Percentiles rank a stretch among this genome's conserved stretches.
Evolutionary conservation across 129 eudicot species (phyloP).

Genomic region (Flaveria robusta): DNA sequence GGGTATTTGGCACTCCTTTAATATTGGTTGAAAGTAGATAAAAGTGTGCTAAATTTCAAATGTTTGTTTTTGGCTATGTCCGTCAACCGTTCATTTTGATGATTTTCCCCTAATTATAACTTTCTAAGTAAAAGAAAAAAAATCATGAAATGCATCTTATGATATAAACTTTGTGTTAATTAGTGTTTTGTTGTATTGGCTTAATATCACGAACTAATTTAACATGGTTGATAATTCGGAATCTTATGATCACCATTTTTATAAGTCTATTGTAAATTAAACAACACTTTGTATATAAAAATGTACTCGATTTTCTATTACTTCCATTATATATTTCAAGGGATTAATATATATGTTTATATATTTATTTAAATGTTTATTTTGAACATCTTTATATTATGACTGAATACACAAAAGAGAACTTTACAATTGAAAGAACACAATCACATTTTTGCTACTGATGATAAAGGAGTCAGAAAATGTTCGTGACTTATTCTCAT

Average conservation of each 20-base stretch:
- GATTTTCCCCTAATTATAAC: no score
- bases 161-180: not conserved
- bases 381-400: not conserved
- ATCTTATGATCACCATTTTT: not conserved
- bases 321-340: no score
- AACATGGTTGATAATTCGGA: not conserved
- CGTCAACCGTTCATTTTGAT: no score
- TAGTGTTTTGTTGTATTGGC: not conserved
- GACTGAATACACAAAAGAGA: not conserved
- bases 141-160: not conserved
- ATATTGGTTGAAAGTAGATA: no score
- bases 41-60: no score
- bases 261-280: no score
- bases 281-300: no score
- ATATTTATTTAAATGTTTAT: not conserved
- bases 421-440: not conserved
- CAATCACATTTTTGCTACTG: not conserved
- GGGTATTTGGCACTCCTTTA: no score
- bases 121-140: not conserved
- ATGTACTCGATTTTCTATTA: no score
- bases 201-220: not conserved
- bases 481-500: conserved; percentile 25
- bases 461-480: conserved; percentile 31
- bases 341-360: not conserved
- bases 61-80: no score